Evolutionary conservation across 169 alveolate genomes (phyloP), one percentile per base, ranked within the genome.

Genomic region (Plasmodium berghei): DNA sequence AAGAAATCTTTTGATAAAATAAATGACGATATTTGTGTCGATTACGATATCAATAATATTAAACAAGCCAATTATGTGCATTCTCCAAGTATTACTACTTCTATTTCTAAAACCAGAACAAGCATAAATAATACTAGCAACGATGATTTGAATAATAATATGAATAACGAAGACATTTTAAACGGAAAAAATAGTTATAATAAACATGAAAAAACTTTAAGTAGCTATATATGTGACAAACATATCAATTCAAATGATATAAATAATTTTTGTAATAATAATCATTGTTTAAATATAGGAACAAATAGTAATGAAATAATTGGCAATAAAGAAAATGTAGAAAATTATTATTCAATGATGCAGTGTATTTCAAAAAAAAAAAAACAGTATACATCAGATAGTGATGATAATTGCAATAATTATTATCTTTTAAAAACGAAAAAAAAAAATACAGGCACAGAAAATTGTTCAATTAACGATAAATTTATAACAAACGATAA

Each of bases 331-430:
- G 73, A 45, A 18, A 34, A 24, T 59, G 42, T 56, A 42, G 77
- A 62, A 1, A 63, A 61, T 9, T 75, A 63, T 54, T 75, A 63
- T 55, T 75, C 73, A 14, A 46, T 34, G 56, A 18, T 63, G 9
- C 77, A 63, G 12, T 26, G 22, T 40, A 18, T 62, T 12, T 22
- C 62, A 45, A 63, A 75, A 55, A 63, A 16, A 24, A 52, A 40
- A 10, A 54, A 64, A 1, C 20, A n/a, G 42, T 12, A 45, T 55
- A 45, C 26, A 1, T 75, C 42, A 9, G 20, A 40, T 5, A 73
- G 58, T 73, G 56, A 73, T 46, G 73, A 73, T 14, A 73, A 58
- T 62, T 8, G 10, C 40, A 66, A 64, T 20, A 22, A 34, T 62
- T 61, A 45, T 24, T 26, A 45, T 45, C 34, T 16, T 9, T 20